Percentiles rank a stretch among this genome's conserved stretches.
Evolutionary conservation across 768 basidiomycete species (phyloP).

Genomic region (Antrodiella citrinella): DNA sequence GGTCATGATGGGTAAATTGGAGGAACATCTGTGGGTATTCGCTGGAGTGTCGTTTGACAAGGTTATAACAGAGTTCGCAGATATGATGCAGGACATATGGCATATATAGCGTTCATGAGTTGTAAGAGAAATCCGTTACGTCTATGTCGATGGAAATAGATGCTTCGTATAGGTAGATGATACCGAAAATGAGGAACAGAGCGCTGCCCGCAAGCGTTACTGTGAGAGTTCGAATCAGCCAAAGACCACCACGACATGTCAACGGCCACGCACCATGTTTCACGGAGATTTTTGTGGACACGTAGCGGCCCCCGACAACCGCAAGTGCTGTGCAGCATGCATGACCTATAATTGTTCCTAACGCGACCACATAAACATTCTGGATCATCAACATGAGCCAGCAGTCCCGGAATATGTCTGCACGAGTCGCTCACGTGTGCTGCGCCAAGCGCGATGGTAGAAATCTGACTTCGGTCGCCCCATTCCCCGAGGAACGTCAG

Average conservation of each 20-base stretch:
- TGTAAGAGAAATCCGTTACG: constrained; percentile 8
- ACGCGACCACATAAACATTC: constrained; percentile 88
- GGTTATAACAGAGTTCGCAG: neutral
- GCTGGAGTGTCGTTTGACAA: neutral
- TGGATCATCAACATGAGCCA: constrained; percentile 26
- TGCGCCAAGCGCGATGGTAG: constrained; percentile 92
- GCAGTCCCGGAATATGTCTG: constrained; percentile 1
- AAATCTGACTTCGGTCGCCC: constrained; percentile 97
- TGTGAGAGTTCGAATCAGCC: constrained; percentile 21
- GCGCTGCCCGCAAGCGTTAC: constrained; percentile 78
- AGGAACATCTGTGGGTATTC: neutral
- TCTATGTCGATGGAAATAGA: constrained; percentile 20
- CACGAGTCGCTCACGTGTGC: constrained; percentile 63
- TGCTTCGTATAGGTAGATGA: constrained; percentile 65
- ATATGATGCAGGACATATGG: neutral
- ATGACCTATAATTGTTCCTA: constrained; percentile 89
- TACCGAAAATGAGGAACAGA: constrained; percentile 78
- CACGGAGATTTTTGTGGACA: constrained; percentile 91
- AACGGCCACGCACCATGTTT: constrained; percentile 67
- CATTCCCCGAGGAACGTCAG: constrained; percentile 98
- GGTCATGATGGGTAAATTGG: neutral
- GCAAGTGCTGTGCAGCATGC: constrained; percentile 81
- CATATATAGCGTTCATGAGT: neutral
- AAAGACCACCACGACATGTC: neutral
- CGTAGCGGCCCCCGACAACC: constrained; percentile 86